Conservation (phyloP, 164 flowering plant genomes). For the Macadamia tetraphylla region DNA sequence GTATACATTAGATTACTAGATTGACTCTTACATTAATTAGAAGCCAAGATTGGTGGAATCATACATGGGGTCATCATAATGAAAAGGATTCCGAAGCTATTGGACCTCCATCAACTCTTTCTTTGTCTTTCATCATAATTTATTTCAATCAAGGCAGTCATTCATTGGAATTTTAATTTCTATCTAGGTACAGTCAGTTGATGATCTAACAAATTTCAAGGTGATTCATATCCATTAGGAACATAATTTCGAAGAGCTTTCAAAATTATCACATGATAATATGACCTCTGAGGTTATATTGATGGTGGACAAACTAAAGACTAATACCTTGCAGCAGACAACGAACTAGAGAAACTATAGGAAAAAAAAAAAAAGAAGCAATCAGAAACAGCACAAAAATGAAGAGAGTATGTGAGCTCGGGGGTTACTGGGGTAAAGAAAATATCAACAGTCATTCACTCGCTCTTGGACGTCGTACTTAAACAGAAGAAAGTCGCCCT, state of each 20-base stretch:
- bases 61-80: too few relatives aligned
- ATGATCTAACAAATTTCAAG: too few relatives aligned
- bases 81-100: too few relatives aligned
- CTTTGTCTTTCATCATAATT: not conserved
- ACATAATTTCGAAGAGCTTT: not conserved
- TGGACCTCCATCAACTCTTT: too few relatives aligned
- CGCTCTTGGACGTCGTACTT: constrained; percentile 90
- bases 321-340: too few relatives aligned
- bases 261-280: not conserved
- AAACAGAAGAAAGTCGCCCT: constrained; percentile 51
- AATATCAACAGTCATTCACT: constrained; percentile 46
- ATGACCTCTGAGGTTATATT: not conserved
- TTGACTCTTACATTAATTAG: not conserved
- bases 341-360: not conserved
- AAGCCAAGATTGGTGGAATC: not conserved
- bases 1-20: too few relatives aligned
- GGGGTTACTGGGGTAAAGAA: too few relatives aligned
- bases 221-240: too few relatives aligned
- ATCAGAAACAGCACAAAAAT: not conserved
- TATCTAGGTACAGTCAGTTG: too few relatives aligned
- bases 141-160: not conserved
- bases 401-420: too few relatives aligned
- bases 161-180: not conserved
- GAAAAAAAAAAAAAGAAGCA: not conserved
- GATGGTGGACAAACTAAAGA: not conserved